Evolutionary conservation across 768 basidiomycete genomes (phyloP).

Genomic region (Clathrus columnatus): DNA sequence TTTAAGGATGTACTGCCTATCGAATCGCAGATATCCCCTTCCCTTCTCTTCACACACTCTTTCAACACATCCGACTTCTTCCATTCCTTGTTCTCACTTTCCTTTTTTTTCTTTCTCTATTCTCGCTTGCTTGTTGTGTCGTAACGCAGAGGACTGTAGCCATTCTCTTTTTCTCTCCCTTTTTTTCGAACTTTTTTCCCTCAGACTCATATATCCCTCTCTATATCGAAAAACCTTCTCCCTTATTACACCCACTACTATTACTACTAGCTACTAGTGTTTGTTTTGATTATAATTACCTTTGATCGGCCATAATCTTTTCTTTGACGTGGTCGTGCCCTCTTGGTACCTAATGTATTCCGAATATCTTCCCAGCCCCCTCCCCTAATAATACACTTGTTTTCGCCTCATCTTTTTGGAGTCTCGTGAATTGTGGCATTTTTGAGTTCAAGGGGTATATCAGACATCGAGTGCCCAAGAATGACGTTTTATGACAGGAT

Average conservation of each 20-base stretch:
- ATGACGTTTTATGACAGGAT: background rate
- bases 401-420: no score
- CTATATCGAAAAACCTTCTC: no score
- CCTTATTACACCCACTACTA: no score
- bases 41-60: background rate
- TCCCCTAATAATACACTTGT: no score
- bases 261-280: no score
- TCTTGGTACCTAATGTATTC: no score
- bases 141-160: background rate
- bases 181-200: background rate
- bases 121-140: background rate
- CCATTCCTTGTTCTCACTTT: background rate
- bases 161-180: background rate
- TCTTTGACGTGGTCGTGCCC: no score
- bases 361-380: no score
- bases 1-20: background rate
- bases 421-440: background rate
- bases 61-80: background rate
- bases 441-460: background rate
- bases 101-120: background rate
- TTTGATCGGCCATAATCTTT: no score
- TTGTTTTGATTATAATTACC: background rate
- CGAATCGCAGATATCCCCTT: background rate
- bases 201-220: no score
- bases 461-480: background rate